Base-by-base conservation (phyloP, 2,329 filamentous ascomycete species). In the Chaetomiaceae sp. region DNA sequence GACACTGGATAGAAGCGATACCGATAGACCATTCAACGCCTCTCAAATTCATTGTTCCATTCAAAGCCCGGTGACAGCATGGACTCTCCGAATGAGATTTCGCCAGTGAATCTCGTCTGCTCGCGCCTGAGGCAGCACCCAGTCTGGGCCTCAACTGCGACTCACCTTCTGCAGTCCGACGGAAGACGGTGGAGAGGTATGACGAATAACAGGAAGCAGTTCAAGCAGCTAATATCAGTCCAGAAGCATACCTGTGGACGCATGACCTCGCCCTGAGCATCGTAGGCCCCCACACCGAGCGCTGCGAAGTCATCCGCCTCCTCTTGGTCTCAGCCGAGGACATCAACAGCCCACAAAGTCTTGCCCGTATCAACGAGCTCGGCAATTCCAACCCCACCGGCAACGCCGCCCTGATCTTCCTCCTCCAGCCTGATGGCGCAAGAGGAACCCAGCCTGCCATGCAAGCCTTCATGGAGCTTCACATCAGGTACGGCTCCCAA, bases 211-310 rank as follows among this genome's bases (percentile, higher is more conserved):
- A 3, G 12, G 15, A 11, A 25, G 1, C 8, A 19, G 17, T 14
- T 6, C 17, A 12, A 14, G 3, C 25, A n/a, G 14, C 47, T 57
- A 31, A 60, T 37, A 31, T 38, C 36, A 14, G 3, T 37, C 8
- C 43, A 80, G 77, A 79, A 62, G 60, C 63, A 3, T 65, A 61
- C 15, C 64, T 80, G 3, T 61, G 66, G 15, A 70, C 68, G 2
- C 73, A 79, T 56, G 78, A 81, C 57, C 60, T 79, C 27, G 72
- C 72, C 14, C 66, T 81, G 34, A 66, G 66, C 4, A 50, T 75
- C 19, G 33, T 56, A 8, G 27, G 55, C 19, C 9, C 42, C 4
- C 20, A 29, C 15, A 42, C 54, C 14, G 40, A 60, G 20, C 56
- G 47, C 19, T 55, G 59, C 15, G 55, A 61, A 9, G 49, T 64